Base-by-base conservation (phyloP, 2,329 filamentous ascomycete species). In the Leptosphaerulina australis region DNA sequence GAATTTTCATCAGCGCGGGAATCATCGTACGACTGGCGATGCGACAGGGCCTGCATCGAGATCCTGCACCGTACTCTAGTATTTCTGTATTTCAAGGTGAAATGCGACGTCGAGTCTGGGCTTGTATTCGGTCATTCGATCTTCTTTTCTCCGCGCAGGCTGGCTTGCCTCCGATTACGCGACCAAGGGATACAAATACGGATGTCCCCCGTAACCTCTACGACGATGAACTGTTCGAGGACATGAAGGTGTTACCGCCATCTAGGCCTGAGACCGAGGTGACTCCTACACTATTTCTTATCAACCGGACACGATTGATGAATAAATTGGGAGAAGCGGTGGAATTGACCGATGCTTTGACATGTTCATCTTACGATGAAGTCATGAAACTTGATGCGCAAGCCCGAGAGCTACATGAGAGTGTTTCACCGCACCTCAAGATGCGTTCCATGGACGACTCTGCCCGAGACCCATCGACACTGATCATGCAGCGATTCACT, bases 401-500 rank as follows among this genome's bases (percentile, higher is more conserved):
- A 46, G 75, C 86, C 41, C 78, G 83, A 31, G 81, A 82, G 50
- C 74, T 81, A 20, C 77, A 81, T 18, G 79, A 87, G 25, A 82
- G 87, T 47, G 81, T 96, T 39, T 90, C 94, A 1, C 87, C 90
- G 2, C 88, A 96, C 70, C 78, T 97, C 24, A 87, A 85, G 60
- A 79, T 96, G 59, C 85, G 87, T 24, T 81, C 87, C 0, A 80
- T 96, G 50, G 87, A 92, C 50, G 87, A 90, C 46, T 84, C 82
- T 31, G 86, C 84, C 4, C 80, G 86, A 36, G 92, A 96, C 52
- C 86, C 84, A 0, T 78, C 82, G 2, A 81, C 80, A 17, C 64
- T 86, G 24, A 83, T 97, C 50, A 88, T 96, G 77, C 88, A 92
- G 41, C 86, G 92, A 21, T 92, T 91, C 68, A 88, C 88, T 48